Percentiles rank a stretch among this genome's conserved stretches.
phyloP scores from a whole-genome alignment of 805 yeast genomes.

The Saturnispora sanitii region DNA sequence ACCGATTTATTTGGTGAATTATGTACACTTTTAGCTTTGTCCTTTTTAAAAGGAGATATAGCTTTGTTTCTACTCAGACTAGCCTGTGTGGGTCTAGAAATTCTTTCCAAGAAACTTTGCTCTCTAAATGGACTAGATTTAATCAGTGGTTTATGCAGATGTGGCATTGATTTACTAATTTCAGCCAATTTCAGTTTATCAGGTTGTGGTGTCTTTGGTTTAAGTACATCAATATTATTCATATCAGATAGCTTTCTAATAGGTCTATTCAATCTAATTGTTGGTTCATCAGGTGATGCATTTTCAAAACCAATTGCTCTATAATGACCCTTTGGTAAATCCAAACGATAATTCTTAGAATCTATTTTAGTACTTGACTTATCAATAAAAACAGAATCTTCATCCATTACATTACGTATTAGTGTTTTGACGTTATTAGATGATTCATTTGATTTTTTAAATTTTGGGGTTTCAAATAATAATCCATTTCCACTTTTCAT shows the following conservation, averaged over 20 bases:
- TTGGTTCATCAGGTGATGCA: constrained; percentile 20
- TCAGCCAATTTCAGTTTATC: neutral
- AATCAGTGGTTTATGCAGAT: neutral
- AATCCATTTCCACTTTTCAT: neutral
- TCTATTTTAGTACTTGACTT: neutral
- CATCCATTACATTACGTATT: neutral
- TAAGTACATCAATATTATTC: neutral
- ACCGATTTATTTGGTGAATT: neutral
- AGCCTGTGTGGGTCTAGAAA: constrained; percentile 21
- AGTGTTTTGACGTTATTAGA: neutral
- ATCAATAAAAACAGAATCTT: constrained; percentile 18
- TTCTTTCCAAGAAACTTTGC: constrained; percentile 14
- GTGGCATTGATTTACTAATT: neutral
- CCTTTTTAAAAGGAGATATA: constrained; percentile 2
- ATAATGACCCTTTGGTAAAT: constrained; percentile 17
- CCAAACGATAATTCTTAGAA: constrained; percentile 10
- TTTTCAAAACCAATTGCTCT: neutral
- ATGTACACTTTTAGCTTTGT: neutral
- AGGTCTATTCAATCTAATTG: constrained; percentile 20
- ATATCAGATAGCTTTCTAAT: neutral
- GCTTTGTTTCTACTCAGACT: constrained; percentile 14
- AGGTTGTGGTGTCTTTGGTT: neutral
- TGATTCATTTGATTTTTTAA: neutral
- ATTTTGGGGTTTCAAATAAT: constrained; percentile 6
- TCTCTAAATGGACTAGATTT: constrained; percentile 1